Percentiles rank a stretch among this genome's conserved stretches.
Evolutionary conservation across 495 filamentous ascomycete genomes (phyloP).

Genomic region (Aspergillus hancockii): DNA sequence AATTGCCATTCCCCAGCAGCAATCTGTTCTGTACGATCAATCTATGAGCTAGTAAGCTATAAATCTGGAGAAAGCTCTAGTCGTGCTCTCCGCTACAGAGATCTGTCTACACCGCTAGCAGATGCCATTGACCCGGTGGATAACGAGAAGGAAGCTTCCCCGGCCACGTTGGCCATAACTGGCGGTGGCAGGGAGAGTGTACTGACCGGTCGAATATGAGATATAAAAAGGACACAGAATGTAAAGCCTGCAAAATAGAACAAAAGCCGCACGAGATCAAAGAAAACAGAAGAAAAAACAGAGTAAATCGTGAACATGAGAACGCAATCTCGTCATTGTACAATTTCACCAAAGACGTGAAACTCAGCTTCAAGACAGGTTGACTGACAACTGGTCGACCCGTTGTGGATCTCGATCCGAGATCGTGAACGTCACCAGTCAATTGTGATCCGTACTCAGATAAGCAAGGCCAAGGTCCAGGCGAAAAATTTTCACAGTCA

Average conservation of each 20-base stretch:
- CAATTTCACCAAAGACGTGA: too few species aligned
- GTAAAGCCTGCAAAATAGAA: too few species aligned
- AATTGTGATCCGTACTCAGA: not conserved
- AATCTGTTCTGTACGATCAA: not conserved
- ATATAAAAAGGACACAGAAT: not conserved
- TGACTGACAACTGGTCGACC: not conserved
- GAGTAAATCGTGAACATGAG: too few species aligned
- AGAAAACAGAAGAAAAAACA: not conserved
- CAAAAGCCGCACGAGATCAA: not conserved
- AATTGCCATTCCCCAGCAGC: not conserved
- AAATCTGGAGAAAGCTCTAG: constrained; percentile 3
- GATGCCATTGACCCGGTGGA: not conserved
- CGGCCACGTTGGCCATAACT: constrained; percentile 2
- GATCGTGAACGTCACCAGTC: constrained; percentile 15
- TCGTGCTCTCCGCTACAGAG: not conserved
- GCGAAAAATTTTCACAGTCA: not conserved
- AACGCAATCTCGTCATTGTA: not conserved
- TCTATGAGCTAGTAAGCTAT: not conserved
- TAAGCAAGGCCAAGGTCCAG: not conserved
- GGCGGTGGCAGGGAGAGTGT: not conserved
- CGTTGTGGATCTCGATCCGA: constrained; percentile 15
- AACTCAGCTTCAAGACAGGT: not conserved
- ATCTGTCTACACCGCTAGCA: not conserved
- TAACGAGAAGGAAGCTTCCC: not conserved
- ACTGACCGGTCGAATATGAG: not conserved